These are phyloP conservation scores for Rugonectria rugulosa DNA, from an alignment of 2,329 filamentous ascomycete genomes.

Conservation along the genomic window DNA sequence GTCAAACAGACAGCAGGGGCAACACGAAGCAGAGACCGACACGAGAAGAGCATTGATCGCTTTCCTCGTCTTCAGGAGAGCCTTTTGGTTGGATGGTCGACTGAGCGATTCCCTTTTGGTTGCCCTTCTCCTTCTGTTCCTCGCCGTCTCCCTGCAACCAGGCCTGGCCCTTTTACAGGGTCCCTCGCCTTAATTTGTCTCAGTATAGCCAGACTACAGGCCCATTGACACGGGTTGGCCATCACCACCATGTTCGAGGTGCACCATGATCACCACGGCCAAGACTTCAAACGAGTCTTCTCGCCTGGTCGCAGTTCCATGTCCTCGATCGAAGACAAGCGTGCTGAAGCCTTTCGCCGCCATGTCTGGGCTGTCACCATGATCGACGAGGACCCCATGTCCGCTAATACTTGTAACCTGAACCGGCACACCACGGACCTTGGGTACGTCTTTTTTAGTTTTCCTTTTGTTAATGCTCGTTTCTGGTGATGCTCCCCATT, in stretches of 20 bases:
- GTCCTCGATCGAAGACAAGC: conserved; percentile 38
- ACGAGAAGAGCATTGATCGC: neutral
- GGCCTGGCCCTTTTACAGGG: neutral
- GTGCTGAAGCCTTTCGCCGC: conserved; percentile 37
- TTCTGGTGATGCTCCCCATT: conserved; percentile 2
- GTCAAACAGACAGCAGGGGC: conserved; percentile 16
- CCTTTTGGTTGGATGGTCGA: neutral
- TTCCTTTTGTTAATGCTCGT: neutral
- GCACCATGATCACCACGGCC: conserved; percentile 36
- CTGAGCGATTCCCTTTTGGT: neutral
- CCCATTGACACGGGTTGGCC: neutral
- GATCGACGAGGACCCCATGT: conserved; percentile 37
- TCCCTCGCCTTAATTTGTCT: conserved; percentile 15
- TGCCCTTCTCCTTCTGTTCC: neutral
- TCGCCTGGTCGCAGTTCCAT: conserved; percentile 38
- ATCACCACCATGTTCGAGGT: conserved; percentile 37
- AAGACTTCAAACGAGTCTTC: conserved; percentile 39
- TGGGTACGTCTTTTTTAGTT: conserved; percentile 30
- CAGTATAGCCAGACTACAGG: conserved; percentile 11
- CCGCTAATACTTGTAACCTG: conserved; percentile 20
- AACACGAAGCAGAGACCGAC: neutral
- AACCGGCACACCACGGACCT: conserved; percentile 31
- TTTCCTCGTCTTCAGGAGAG: neutral
- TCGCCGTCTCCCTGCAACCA: neutral
- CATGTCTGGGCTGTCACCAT: conserved; percentile 39